Base-by-base conservation (phyloP, 495 filamentous ascomycete genomes). In the Neurospora sp. region DNA sequence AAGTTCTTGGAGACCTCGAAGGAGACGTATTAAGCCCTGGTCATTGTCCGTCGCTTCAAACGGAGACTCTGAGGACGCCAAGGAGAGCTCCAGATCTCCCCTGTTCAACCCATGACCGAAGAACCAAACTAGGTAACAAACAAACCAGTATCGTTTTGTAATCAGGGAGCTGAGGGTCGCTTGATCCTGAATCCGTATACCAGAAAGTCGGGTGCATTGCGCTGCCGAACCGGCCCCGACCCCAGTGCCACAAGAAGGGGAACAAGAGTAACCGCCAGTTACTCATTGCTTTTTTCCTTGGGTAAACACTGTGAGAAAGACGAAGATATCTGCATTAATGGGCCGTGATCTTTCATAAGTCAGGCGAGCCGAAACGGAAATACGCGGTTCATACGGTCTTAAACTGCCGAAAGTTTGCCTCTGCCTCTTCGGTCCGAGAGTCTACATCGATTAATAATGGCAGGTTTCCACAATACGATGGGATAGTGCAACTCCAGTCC, bases 291-390 rank as follows among this genome's bases (percentile, higher is more conserved):
- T 35, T 31, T 61, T 3, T 31, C 53, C 6, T 35, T 27, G 3
- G 27, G 53, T 27, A 35, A 17, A 17, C 27, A 61, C 53, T 61
- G 53, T 61, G 53, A 61, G 22, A 17, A 61, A 35, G 27, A 27
- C 16, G 53, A 35, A 35, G 53, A 35, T 35, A 61, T 35, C 48
- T 86, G 84, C 69, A 86, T 74, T 27, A 84, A 79, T 44, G 84
- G 81, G 27, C 86, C 84, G 74, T 87, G 84, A 69, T 70, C 39
- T 35, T n/a, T 70, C 41, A 20, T 22, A 14, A 22, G 37, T 7
- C 41, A n/a, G 27, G 41, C 69, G 41, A 39, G 20, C 69, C 39
- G 41, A 39, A n/a, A 39, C 38, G 69, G 41, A 40, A 20, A 44
- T 39, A 37, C 39, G 35, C 39, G 9, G 2, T 35, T n/a, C 7